Percentiles rank a stretch among this genome's conserved stretches.
phyloP scores from a whole-genome alignment of 73 alveolate species.

The Paramecium tetraurelia region DNA sequence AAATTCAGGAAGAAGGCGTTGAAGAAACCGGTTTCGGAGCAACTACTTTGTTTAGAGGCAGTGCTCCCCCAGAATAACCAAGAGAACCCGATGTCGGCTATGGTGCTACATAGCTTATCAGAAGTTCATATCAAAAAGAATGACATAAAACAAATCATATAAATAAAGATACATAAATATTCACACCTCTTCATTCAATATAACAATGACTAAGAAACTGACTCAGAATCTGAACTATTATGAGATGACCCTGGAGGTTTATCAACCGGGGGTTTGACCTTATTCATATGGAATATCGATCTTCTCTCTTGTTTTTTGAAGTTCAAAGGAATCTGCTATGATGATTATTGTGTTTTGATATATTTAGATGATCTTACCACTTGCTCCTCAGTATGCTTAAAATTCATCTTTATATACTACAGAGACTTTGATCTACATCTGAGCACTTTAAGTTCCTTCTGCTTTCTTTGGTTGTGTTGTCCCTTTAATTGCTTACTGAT shows the following conservation, averaged over 20 bases:
- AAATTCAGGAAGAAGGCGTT: neutral
- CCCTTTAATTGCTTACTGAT: neutral
- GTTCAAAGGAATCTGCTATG: neutral
- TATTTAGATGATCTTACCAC: neutral
- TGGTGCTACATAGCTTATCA: conserved; percentile 3
- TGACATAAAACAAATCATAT: neutral
- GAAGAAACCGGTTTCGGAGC: conserved; percentile 37
- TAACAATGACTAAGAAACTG: neutral
- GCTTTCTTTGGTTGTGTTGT: neutral
- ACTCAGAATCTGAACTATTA: neutral
- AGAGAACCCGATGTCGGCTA: neutral
- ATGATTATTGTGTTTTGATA: neutral
- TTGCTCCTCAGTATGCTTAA: neutral
- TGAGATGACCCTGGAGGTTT: neutral
- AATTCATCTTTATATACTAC: neutral
- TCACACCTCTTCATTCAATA: neutral
- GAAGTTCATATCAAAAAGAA: conserved; percentile 29
- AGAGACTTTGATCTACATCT: neutral
- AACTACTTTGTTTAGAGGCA: conserved; percentile 10
- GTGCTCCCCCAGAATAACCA: neutral
- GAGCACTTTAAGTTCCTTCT: neutral
- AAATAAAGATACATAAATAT: neutral
- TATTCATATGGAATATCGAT: neutral
- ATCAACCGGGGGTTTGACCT: neutral
- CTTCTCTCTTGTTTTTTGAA: neutral